These are phyloP conservation scores for Yarrowia sp. DNA, from an alignment of 805 yeast genomes.

Conservation along the genomic window DNA sequence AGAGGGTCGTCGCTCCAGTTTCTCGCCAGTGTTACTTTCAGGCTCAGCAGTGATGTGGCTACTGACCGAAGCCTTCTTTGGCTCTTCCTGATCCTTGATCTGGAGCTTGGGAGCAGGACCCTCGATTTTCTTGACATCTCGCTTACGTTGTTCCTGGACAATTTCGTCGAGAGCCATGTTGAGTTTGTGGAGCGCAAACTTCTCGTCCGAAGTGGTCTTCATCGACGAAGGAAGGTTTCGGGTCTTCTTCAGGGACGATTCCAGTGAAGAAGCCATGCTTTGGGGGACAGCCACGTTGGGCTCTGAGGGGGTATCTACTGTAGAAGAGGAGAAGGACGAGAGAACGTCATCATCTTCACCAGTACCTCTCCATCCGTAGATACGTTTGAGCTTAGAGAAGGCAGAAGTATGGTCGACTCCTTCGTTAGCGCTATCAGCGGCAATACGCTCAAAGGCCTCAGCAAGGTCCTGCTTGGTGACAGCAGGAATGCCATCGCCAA, in stretches of 20 bases:
- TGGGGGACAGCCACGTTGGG: conserved; percentile 25
- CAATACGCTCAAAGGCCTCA: conserved; percentile 50
- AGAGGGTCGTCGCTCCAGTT: conserved; percentile 42
- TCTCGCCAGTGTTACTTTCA: conserved; percentile 15
- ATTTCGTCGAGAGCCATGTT: conserved; percentile 49
- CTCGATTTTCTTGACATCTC: conserved; percentile 21
- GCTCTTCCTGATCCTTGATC: not conserved
- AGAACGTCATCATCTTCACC: conserved; percentile 36
- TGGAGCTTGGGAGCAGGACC: conserved; percentile 1
- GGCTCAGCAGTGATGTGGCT: conserved; percentile 28
- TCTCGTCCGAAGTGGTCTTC: conserved; percentile 41
- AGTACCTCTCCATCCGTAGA: conserved; percentile 50
- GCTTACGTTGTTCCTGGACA: conserved; percentile 39
- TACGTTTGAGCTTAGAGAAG: conserved; percentile 44
- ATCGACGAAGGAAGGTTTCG: conserved; percentile 25
- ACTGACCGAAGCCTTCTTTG: conserved; percentile 3
- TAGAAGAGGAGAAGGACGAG: conserved; percentile 22
- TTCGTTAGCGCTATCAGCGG: conserved; percentile 43
- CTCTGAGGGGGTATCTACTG: conserved; percentile 25
- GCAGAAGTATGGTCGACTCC: conserved; percentile 42
- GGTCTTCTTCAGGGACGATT: conserved; percentile 26
- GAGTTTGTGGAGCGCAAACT: conserved; percentile 46
- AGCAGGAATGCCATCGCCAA: conserved; percentile 45
- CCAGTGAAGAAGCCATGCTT: conserved; percentile 28
- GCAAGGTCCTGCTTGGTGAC: conserved; percentile 52